phyloP scores from a whole-genome alignment of 2,329 filamentous ascomycete species.

The Diaporthe citri region DNA sequence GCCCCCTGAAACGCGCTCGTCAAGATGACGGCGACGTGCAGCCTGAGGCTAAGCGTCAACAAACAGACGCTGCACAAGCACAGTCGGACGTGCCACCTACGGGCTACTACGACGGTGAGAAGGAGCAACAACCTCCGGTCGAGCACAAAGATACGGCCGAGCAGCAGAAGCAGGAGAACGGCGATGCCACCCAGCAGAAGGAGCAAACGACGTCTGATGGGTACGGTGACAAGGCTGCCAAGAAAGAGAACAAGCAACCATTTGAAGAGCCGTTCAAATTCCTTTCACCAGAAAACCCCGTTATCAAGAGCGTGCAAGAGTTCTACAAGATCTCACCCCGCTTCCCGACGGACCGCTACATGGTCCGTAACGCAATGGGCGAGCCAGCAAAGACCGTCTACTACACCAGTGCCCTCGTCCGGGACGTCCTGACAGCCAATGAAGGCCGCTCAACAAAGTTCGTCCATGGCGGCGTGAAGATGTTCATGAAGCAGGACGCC shows the following conservation, averaged over 20 bases:
- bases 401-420: conserved; percentile 88
- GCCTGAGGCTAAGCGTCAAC: conserved; percentile 34
- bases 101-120: conserved; percentile 37
- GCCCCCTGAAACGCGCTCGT: conserved; percentile 38
- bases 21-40: conserved; percentile 38
- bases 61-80: conserved; percentile 39
- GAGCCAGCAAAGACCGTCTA: conserved; percentile 95
- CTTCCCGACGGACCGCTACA: conserved; percentile 92
- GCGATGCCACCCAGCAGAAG: conserved; percentile 35
- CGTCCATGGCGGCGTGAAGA: conserved; percentile 96
- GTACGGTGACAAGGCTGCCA: conserved; percentile 47
- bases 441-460: conserved; percentile 94
- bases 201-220: conserved; percentile 44
- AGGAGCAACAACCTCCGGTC: conserved; percentile 27
- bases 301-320: conserved; percentile 80
- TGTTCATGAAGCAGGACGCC: conserved; percentile 98
- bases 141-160: conserved; percentile 28
- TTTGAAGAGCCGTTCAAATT: conserved; percentile 97
- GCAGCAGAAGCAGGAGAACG: conserved; percentile 24
- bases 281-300: conserved; percentile 78
- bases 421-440: conserved; percentile 87
- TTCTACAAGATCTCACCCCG: conserved; percentile 89
- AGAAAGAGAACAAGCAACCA: conserved; percentile 62
- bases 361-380: conserved; percentile 93
- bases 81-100: conserved; percentile 39